These are phyloP conservation scores for Lentinula aciculospora DNA, from an alignment of 768 basidiomycete species.

Conservation along the genomic window DNA sequence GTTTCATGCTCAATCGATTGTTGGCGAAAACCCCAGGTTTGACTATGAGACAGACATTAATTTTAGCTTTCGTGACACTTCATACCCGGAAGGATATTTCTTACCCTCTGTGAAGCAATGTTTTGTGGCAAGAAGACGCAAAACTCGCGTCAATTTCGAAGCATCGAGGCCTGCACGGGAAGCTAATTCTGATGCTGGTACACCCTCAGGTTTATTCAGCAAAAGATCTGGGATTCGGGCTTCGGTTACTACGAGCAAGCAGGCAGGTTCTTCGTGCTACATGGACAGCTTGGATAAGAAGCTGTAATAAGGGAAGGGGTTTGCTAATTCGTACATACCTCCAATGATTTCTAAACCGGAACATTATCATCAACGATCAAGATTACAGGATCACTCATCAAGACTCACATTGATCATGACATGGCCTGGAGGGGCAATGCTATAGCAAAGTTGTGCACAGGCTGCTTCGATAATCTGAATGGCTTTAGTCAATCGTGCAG, in stretches of 20 bases:
- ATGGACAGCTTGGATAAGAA: not conserved
- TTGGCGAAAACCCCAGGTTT: conserved; percentile 32
- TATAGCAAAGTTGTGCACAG: conserved; percentile 25
- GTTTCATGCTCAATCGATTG: conserved; percentile 31
- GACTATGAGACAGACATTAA: conserved; percentile 16
- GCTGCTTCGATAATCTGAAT: conserved; percentile 28
- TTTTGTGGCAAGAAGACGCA: conserved; percentile 33
- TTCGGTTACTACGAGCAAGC: conserved; percentile 26
- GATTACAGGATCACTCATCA: not conserved
- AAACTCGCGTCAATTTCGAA: conserved; percentile 30
- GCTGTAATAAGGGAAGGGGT: not conserved
- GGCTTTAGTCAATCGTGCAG: conserved; percentile 19
- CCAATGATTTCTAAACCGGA: conserved; percentile 13
- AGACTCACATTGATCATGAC: conserved; percentile 24
- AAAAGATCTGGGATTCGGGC: conserved; percentile 34
- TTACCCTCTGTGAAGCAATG: conserved; percentile 36
- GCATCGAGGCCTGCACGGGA: conserved; percentile 23
- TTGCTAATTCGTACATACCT: not conserved
- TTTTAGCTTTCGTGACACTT: not conserved
- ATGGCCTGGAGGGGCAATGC: conserved; percentile 24
- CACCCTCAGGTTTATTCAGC: conserved; percentile 26
- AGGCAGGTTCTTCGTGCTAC: conserved; percentile 26
- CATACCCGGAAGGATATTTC: not conserved
- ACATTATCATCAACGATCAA: not conserved
- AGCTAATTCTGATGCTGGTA: conserved; percentile 27